Conservation (phyloP, 345 rosid genomes). For the Euphorbia tirucalli region DNA sequence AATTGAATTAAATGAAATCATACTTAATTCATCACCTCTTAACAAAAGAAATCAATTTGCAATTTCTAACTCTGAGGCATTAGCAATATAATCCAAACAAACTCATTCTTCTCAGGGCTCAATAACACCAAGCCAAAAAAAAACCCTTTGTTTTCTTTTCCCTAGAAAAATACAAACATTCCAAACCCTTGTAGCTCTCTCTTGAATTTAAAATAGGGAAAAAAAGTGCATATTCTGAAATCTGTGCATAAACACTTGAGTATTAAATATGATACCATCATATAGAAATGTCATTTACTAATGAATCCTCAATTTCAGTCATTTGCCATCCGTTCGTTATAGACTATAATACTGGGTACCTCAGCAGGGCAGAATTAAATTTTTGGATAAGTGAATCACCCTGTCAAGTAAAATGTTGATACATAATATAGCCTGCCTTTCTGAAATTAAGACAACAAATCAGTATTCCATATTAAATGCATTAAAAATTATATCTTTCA, state of each 20-base stretch:
- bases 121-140: neutral
- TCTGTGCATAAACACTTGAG: neutral
- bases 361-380: too few species aligned
- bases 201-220: too few species aligned
- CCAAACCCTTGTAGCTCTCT: neutral
- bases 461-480: too few species aligned
- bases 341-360: neutral
- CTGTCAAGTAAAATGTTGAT: too few species aligned
- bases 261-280: neutral
- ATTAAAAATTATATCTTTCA: too few species aligned
- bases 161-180: too few species aligned
- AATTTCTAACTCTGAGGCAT: neutral
- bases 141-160: neutral
- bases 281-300: neutral
- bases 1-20: neutral
- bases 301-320: neutral
- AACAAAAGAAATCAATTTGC: neutral
- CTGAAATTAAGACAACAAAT: too few species aligned
- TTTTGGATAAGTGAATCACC: too few species aligned
- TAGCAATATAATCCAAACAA: conserved; percentile 1
- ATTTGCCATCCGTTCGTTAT: neutral
- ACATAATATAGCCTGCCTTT: too few species aligned
- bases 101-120: neutral
- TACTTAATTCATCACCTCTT: neutral
- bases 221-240: neutral